Base-by-base conservation (phyloP, 1,284 basidiomycete species). In the Boletus semigastroideus region DNA sequence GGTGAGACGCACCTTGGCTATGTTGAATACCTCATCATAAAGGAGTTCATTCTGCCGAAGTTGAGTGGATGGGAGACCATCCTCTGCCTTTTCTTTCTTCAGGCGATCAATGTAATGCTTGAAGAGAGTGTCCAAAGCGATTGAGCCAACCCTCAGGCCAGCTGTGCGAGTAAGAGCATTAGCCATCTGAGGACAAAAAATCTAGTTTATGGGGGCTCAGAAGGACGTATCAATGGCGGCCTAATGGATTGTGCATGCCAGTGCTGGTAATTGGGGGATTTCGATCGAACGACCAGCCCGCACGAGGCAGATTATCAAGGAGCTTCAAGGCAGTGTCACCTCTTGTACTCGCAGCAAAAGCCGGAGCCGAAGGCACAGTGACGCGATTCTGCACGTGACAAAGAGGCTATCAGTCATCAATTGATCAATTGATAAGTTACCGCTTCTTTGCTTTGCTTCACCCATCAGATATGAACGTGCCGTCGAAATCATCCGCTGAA, bases 11-110 rank as follows among this genome's bases (percentile, higher is more conserved):
- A 85, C 91, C 80, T 92, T 94, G 57, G 88, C 78, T 46, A 93
- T 78, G 40, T 80, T 84, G 66, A 94, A 94, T 1, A 82, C 86
- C 69, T 87, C 84, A 63, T 94, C 89, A 62, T 92, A 94, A 57
- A 94, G 71, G 33, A 96, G 70, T 64, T 94, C 89, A 46, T 92
- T 85, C 53, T 86, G 77, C 54, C 84, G 79, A 48, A 91, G 73
- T 48, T 76, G 75, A 9, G 78, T 78, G 49, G 65, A 58, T 19
- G 56, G 53, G 6, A 45, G 50, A 42, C 42, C 52, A 39, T 58
- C 52, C 53, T 19, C 54, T 49, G 49, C 66, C 5, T 59, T 67
- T 56, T 78, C 77, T 45, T 77, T 78, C 65, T 76, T 79, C 43
- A 83, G 68, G 14, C 80, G 76, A 37, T 87, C 83, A 41, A 94